Percentiles rank a stretch among this genome's conserved stretches.
Conservation (phyloP, 805 yeast genomes). For the Candida michaelii region DNA sequence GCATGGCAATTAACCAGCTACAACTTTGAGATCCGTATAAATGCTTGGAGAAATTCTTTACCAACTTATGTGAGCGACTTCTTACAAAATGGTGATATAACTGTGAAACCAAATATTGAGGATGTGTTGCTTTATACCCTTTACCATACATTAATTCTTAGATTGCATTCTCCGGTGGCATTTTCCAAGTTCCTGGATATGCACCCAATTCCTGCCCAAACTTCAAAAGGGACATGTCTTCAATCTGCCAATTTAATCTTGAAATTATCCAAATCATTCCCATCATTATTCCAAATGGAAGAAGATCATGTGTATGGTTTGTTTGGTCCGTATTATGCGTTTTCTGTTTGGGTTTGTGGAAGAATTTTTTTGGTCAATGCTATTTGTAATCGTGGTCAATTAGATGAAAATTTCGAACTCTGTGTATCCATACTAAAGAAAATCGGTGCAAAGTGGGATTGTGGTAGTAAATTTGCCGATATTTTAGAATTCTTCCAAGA, state of each 20-base stretch:
- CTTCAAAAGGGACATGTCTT: slow-evolving; percentile 15
- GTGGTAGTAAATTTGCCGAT: slow-evolving; percentile 19
- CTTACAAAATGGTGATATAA: slow-evolving; percentile 8
- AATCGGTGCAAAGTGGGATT: slow-evolving; percentile 17
- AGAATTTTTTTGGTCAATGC: slow-evolving; percentile 17
- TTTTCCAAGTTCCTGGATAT: slow-evolving; percentile 17
- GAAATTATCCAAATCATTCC: slow-evolving; percentile 10
- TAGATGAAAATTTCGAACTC: slow-evolving; percentile 15
- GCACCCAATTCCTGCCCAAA: slow-evolving; percentile 15
- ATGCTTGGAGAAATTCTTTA: slow-evolving; percentile 15
- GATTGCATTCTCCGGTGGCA: slow-evolving; percentile 17
- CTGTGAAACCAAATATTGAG: slow-evolving; percentile 7
- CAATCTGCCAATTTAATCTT: slow-evolving; percentile 14
- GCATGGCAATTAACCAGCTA: slow-evolving; percentile 19
- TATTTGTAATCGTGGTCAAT: slow-evolving; percentile 10
- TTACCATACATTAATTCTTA: slow-evolving; percentile 17
- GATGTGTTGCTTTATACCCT: slow-evolving; percentile 16
- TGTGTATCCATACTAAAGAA: slow-evolving; percentile 11
- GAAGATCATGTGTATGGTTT: slow-evolving; percentile 12
- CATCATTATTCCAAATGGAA: slow-evolving; percentile 7
- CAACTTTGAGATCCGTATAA: slow-evolving; percentile 16
- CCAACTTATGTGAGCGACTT: slow-evolving; percentile 11
- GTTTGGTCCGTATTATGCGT: slow-evolving; percentile 20
- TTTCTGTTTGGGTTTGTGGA: slow-evolving; percentile 19
- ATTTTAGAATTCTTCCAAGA: slow-evolving; percentile 19